Evolutionary conservation across 1,284 basidiomycete genomes (phyloP).

Genomic region (Rhodotorula mucilaginosa): DNA sequence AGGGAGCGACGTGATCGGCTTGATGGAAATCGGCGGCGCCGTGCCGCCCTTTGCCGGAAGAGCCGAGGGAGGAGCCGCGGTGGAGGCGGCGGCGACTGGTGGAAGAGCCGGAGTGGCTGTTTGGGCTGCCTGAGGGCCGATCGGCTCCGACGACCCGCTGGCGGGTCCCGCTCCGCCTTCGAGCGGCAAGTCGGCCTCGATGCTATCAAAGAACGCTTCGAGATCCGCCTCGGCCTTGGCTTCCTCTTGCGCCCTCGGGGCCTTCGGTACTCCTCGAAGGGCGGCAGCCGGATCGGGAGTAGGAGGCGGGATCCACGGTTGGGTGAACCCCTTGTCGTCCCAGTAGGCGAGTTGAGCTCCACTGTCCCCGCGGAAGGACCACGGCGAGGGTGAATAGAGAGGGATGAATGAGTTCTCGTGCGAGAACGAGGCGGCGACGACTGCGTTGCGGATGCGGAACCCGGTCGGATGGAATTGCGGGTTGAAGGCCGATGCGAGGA

Average conservation of each 20-base stretch:
- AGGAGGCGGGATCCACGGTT: slow-evolving; percentile 29
- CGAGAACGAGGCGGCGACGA: slow-evolving; percentile 40
- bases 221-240: slow-evolving; percentile 40
- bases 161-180: neutral
- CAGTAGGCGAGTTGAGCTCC: slow-evolving; percentile 41
- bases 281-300: neutral
- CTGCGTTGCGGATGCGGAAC: slow-evolving; percentile 40
- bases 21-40: slow-evolving; percentile 24
- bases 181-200: slow-evolving; percentile 32
- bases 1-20: slow-evolving; percentile 11
- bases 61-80: neutral
- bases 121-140: neutral
- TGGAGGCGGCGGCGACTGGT: neutral
- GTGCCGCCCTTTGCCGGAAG: neutral
- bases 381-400: slow-evolving; percentile 40
- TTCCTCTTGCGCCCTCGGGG: slow-evolving; percentile 17
- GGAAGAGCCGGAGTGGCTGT: neutral
- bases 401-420: slow-evolving; percentile 44
- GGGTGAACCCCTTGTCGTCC: slow-evolving; percentile 43
- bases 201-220: slow-evolving; percentile 42
- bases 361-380: slow-evolving; percentile 39
- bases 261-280: slow-evolving; percentile 14
- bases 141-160: neutral
- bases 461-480: slow-evolving; percentile 39
- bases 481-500: slow-evolving; percentile 38